Conservation (phyloP, 2,329 filamentous ascomycete genomes). For the Paraphaeosphaeria minitans region DNA sequence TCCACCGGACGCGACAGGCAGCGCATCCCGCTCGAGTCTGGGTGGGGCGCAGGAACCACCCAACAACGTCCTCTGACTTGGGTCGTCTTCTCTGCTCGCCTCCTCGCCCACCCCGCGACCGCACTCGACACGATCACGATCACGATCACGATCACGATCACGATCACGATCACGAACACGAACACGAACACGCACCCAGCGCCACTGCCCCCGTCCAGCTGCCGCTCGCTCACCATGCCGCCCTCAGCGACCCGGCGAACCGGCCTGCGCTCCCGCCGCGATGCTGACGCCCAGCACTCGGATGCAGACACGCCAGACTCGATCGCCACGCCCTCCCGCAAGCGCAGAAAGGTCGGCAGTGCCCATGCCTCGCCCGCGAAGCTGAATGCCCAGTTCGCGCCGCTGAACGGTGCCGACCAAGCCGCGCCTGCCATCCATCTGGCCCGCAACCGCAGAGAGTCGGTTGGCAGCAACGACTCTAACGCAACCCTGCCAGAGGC, state of each 20-base stretch:
- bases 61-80: neutral
- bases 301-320: conserved; percentile 54
- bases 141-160: neutral
- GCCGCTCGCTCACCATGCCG: conserved; percentile 33
- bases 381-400: conserved; percentile 20
- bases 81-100: neutral
- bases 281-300: conserved; percentile 41
- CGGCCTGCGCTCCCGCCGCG: conserved; percentile 37
- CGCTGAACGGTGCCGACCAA: conserved; percentile 45
- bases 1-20: conserved; percentile 8
- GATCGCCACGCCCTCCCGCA: conserved; percentile 55
- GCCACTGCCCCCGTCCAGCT: neutral
- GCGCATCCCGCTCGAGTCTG: conserved; percentile 14
- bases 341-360: conserved; percentile 52
- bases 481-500: conserved; percentile 44
- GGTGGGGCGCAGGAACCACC: conserved; percentile 12
- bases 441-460: conserved; percentile 42
- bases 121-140: neutral
- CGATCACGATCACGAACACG: neutral
- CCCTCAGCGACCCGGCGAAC: conserved; percentile 35
- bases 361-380: conserved; percentile 12
- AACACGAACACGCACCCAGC: neutral
- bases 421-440: conserved; percentile 26
- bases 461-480: conserved; percentile 50
- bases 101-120: neutral